A percentile compares a stretch with the other conserved stretches of the same genome.
These are phyloP conservation scores for Amanita jacksonii DNA, from an alignment of 768 basidiomycete species.

Conservation along the genomic window DNA sequence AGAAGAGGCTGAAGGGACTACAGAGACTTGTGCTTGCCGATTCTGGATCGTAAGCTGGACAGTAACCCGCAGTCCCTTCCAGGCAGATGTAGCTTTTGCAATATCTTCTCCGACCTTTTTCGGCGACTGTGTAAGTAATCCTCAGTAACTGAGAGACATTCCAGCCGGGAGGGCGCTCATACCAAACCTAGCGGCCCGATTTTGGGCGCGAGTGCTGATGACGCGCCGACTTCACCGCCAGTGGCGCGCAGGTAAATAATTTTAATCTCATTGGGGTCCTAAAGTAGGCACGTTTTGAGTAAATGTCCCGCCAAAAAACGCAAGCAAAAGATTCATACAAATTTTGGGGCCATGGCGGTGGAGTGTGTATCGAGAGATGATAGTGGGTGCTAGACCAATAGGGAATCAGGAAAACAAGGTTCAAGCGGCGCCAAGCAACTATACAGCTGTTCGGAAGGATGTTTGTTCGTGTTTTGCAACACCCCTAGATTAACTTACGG, in stretches of 20 bases:
- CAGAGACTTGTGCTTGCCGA: conserved; percentile 94
- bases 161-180: conserved; percentile 22
- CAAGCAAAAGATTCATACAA: conserved; percentile 35
- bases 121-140: conserved; percentile 63
- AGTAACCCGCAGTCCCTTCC: conserved; percentile 99
- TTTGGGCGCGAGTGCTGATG: conserved; percentile 97
- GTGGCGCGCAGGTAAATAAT: conserved; percentile 98
- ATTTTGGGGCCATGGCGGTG: conserved; percentile 19
- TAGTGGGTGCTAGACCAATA: background rate
- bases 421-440: conserved; percentile 43
- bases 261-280: conserved; percentile 98
- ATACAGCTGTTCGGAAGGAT: conserved; percentile 33
- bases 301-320: background rate
- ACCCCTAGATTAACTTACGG: conserved; percentile 11
- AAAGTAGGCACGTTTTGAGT: conserved; percentile 7
- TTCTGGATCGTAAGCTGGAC: conserved; percentile 99
- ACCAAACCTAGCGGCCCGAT: conserved; percentile 99
- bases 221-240: conserved; percentile 99
- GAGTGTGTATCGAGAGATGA: conserved; percentile 7
- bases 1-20: conserved; percentile 95
- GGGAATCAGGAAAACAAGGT: conserved; percentile 34
- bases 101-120: conserved; percentile 99
- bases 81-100: conserved; percentile 94
- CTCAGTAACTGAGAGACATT: background rate
- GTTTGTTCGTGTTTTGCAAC: conserved; percentile 29